Evolutionary conservation across 2,329 filamentous ascomycete species (phyloP), one percentile per base, ranked within the genome.

Genomic region (Davidsoniella virescens): DNA sequence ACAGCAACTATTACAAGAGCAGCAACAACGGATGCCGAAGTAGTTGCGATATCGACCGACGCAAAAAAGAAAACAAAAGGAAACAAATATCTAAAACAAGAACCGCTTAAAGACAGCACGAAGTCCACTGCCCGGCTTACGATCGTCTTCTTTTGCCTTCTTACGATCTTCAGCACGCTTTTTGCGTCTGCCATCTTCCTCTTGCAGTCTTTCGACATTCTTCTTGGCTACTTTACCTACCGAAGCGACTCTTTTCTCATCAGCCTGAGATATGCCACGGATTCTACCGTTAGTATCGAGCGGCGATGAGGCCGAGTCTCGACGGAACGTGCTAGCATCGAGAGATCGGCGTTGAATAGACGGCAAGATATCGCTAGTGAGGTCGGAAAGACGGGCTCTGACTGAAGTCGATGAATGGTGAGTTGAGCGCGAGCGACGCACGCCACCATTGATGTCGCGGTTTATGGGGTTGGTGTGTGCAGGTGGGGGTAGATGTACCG

Each of bases 81-180:
- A 20, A 18, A 25, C 6, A 25, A n/a, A 29, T 14, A 25, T 17
- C 17, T 45, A 52, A 46, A 52, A 37, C 18, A 42, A 29, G 8
- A 55, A 45, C 51, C 42, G 38, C 49, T 55, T 55, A 18, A 55
- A 44, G n/a, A 40, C 50, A 17, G 51, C 54, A 5, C 53, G 49
- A 37, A 56, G 45, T 7, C 53, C 53, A 8, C 37, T 29, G 46
- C 52, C 52, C 53, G 53, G 54, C 39, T 50, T 47, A 10, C 39
- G 47, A 29, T 52, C 50, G 39, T 55, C 53, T 49, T 54, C 53
- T 49, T 54, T 50, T 23, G 23, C 38, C 48, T 52, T 47, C 48
- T 50, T 48, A 12, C 54, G 49, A 5, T 50, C 52, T 23, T 55
- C 54, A 25, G 44, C 39, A 23, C 52, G 44, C 8, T 48, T 52